phyloP scores from a whole-genome alignment of 23 red algal species.

The Gracilariopsis chorda region DNA sequence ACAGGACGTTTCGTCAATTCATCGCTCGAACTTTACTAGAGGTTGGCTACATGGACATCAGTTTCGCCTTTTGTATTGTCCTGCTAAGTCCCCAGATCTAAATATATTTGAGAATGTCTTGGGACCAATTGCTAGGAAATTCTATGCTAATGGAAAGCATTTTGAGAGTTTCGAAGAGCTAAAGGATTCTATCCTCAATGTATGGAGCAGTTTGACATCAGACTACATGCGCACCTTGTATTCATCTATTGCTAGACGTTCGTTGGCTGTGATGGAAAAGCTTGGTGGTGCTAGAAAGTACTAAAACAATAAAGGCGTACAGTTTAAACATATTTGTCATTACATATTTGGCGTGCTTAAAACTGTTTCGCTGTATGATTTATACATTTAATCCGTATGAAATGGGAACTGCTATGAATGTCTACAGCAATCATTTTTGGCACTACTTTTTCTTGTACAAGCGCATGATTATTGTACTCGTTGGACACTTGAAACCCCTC shows the following conservation, averaged over 20 bases:
- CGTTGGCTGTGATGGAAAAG: not conserved
- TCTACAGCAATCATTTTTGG: too few species aligned
- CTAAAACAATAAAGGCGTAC: too few species aligned
- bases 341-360: too few species aligned
- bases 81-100: not conserved
- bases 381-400: too few species aligned
- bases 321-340: too few species aligned
- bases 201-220: not conserved
- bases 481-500: too few species aligned
- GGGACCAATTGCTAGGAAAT: not conserved
- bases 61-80: not conserved
- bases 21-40: not conserved
- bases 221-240: not conserved
- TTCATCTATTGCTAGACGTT: not conserved
- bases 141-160: not conserved
- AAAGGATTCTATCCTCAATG: not conserved
- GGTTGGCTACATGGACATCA: not conserved
- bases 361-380: too few species aligned
- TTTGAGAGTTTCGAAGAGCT: not conserved
- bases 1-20: not conserved
- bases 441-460: too few species aligned
- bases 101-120: not conserved
- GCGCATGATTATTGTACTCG: too few species aligned
- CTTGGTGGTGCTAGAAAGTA: not conserved
- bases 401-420: too few species aligned